Evolutionary conservation across 2,329 filamentous ascomycete genomes (phyloP).

Genomic region (Talaromyces albobiverticillius): DNA sequence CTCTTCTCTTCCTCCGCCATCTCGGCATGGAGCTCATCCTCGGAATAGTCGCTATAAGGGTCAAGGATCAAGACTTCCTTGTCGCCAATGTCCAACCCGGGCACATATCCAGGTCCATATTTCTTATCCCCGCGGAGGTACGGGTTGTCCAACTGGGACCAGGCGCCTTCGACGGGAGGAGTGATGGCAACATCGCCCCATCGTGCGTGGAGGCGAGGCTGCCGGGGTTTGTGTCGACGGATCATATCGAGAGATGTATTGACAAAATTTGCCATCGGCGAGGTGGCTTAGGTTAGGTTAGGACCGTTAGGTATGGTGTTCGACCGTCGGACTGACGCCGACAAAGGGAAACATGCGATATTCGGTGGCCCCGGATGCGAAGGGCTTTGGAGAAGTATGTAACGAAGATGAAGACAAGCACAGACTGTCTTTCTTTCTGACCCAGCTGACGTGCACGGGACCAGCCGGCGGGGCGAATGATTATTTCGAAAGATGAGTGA

Average conservation of each 20-base stretch:
- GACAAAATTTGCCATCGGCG: constrained; percentile 27
- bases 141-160: constrained; percentile 33
- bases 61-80: constrained; percentile 13
- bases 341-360: not conserved
- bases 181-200: constrained; percentile 40
- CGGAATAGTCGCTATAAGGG: constrained; percentile 6
- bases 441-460: not conserved
- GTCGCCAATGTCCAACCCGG: constrained; percentile 13
- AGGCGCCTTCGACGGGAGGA: constrained; percentile 36
- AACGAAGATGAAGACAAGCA: no score
- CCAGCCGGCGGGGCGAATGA: not conserved
- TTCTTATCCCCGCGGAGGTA: constrained; percentile 19
- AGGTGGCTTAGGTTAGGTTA: not conserved
- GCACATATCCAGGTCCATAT: constrained; percentile 31
- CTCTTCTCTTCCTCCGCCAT: no score
- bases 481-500: not conserved
- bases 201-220: constrained; percentile 30
- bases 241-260: constrained; percentile 29
- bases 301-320: no score
- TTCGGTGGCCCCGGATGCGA: not conserved
- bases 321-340: not conserved
- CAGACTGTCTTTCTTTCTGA: no score
- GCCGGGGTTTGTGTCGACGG: constrained; percentile 26
- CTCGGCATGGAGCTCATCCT: constrained; percentile 4
- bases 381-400: not conserved